Evolutionary conservation across 2,329 filamentous ascomycete species (phyloP).

Genomic region (Ophiocordyceps unilateralis): DNA sequence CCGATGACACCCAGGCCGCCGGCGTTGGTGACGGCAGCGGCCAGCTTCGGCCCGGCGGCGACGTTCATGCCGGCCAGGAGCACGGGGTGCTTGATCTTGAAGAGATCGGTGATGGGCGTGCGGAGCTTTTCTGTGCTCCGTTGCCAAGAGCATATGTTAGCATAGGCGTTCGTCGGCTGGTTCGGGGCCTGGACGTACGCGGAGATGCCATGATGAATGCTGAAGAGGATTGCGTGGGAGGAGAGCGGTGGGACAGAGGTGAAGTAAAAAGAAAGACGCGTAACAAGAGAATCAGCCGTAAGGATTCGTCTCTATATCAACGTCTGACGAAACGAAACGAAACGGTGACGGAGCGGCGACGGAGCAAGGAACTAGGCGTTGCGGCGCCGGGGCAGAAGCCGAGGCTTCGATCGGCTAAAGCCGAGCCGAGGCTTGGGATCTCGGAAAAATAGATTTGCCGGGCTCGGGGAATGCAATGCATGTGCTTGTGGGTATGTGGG

Average conservation of each 20-base stretch:
- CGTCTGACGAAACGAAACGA: too few relatives aligned
- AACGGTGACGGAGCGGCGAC: background rate
- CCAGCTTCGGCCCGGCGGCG: constrained; percentile 87
- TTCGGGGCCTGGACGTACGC: constrained; percentile 37
- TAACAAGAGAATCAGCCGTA: too few relatives aligned
- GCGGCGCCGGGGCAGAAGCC: background rate
- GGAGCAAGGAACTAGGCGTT: background rate
- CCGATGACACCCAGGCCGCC: constrained; percentile 94
- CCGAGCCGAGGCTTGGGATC: background rate
- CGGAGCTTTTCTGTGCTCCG: constrained; percentile 40
- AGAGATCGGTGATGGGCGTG: constrained; percentile 83
- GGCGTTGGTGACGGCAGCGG: constrained; percentile 91
- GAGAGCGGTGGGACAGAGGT: background rate
- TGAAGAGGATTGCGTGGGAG: background rate
- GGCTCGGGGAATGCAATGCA: too few relatives aligned
- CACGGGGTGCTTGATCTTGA: constrained; percentile 94
- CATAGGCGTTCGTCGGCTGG: background rate
- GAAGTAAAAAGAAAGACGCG: background rate
- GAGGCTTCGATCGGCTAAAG: constrained; percentile 1
- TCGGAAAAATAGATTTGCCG: background rate
- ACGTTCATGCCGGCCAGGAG: constrained; percentile 98
- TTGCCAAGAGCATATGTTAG: background rate
- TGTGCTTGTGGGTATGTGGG: too few relatives aligned
- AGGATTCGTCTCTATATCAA: too few relatives aligned
- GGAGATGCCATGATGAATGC: constrained; percentile 52